These are phyloP conservation scores for Cordyceps sp. DNA, from an alignment of 2,329 filamentous ascomycete species.

Conservation along the genomic window DNA sequence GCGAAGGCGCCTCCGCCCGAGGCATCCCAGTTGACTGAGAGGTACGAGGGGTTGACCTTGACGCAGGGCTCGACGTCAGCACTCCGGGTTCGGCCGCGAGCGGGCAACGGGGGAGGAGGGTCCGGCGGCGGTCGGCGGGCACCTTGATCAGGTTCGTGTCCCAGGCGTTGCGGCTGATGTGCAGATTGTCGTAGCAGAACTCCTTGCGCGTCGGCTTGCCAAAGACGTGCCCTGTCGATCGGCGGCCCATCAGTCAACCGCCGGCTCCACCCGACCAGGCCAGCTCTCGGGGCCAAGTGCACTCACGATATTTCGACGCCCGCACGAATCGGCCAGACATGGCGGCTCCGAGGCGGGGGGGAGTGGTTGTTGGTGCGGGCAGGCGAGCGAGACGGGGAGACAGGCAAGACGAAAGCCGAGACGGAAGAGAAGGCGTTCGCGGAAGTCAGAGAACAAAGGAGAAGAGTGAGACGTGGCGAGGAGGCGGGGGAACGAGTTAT, in stretches of 20 bases:
- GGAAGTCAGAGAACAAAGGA: too few relatives aligned
- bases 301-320: constrained; percentile 53
- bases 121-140: too few relatives aligned
- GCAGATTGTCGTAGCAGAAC: constrained; percentile 95
- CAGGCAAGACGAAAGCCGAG: not conserved
- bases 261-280: not conserved
- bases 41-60: constrained; percentile 89
- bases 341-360: constrained; percentile 5
- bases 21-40: constrained; percentile 97
- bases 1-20: constrained; percentile 93
- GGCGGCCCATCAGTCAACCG: not conserved
- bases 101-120: not conserved
- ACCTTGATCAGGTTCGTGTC: constrained; percentile 95
- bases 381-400: constrained; percentile 2
- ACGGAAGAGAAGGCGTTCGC: too few relatives aligned
- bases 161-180: constrained; percentile 97
- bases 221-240: constrained; percentile 79
- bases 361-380: constrained; percentile 4
- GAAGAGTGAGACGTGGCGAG: too few relatives aligned
- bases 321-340: constrained; percentile 52
- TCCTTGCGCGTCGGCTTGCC: constrained; percentile 92
- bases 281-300: not conserved
- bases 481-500: too few relatives aligned
- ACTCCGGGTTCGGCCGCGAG: constrained; percentile 24
- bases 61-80: constrained; percentile 5